phyloP scores from a whole-genome alignment of 1,284 basidiomycete genomes.

The Sporisorium graminicola region DNA sequence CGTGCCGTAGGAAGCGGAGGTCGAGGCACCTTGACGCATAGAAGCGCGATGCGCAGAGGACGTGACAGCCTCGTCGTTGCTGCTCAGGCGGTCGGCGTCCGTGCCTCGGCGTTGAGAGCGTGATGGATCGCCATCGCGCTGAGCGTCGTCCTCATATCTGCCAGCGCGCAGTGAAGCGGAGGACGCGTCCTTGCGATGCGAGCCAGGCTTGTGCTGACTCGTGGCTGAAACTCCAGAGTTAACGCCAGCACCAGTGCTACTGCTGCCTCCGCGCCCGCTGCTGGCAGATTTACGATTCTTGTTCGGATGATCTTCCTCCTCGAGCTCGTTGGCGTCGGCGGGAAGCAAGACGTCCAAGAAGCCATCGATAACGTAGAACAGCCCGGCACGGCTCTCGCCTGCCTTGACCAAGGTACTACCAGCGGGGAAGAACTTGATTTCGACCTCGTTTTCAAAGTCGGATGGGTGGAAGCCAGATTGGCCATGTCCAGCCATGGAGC shows the following conservation, averaged over 20 bases:
- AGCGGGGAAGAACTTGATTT: constrained; percentile 91
- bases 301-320: constrained; percentile 61
- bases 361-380: constrained; percentile 98
- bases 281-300: constrained; percentile 3
- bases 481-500: constrained; percentile 48
- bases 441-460: constrained; percentile 92
- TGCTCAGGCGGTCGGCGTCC: constrained; percentile 16
- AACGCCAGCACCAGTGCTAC: background rate
- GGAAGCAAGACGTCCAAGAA: constrained; percentile 92
- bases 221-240: background rate
- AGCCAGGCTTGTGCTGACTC: constrained; percentile 1
- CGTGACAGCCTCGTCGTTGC: constrained; percentile 3
- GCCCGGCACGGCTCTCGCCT: constrained; percentile 88
- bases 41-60: constrained; percentile 20
- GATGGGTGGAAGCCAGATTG: constrained; percentile 40
- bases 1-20: constrained; percentile 16
- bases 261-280: constrained; percentile 3
- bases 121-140: constrained; percentile 8
- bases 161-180: constrained; percentile 23
- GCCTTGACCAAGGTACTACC: constrained; percentile 88
- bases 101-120: constrained; percentile 25
- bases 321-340: constrained; percentile 63
- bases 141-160: constrained; percentile 9
- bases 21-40: constrained; percentile 25
- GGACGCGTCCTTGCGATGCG: constrained; percentile 11